Conservation (phyloP, 192 early-diverging fungal species). For the Coemansia sp. region DNA sequence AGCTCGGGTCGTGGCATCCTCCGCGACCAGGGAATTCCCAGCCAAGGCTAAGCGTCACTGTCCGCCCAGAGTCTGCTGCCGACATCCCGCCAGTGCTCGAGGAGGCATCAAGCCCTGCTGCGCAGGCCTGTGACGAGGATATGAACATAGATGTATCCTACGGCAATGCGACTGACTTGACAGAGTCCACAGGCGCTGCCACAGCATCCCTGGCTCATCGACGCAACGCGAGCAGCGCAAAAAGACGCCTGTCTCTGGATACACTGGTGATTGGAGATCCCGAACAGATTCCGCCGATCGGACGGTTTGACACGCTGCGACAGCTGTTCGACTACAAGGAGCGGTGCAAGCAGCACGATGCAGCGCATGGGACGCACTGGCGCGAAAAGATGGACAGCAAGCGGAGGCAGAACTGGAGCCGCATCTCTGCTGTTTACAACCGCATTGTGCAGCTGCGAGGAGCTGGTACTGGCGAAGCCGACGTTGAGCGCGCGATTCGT, state of each 20-base stretch:
- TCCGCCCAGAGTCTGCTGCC: not conserved
- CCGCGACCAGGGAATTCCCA: not conserved
- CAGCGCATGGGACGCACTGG: slow-evolving; percentile 29
- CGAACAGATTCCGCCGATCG: slow-evolving; percentile 39
- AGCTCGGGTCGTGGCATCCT: too few species aligned
- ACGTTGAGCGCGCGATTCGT: slow-evolving; percentile 28
- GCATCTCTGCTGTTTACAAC: slow-evolving; percentile 41
- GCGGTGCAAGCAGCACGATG: slow-evolving; percentile 25
- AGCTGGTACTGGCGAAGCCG: slow-evolving; percentile 2
- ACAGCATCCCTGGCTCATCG: not conserved
- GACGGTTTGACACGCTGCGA: slow-evolving; percentile 35
- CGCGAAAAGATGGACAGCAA: slow-evolving; percentile 48
- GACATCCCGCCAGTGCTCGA: not conserved
- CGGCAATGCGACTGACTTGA: not conserved
- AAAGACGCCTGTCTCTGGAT: slow-evolving; percentile 7
- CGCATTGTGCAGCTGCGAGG: slow-evolving; percentile 38
- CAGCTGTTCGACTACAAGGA: slow-evolving; percentile 30
- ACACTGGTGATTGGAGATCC: slow-evolving; percentile 21
- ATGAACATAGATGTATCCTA: not conserved
- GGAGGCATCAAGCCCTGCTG: not conserved
- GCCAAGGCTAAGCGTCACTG: not conserved
- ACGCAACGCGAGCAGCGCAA: not conserved
- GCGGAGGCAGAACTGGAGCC: slow-evolving; percentile 47
- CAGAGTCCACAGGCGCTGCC: not conserved
- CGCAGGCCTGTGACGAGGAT: not conserved